phyloP scores from a whole-genome alignment of 306 rosid species.

The Biancaea sappan region DNA sequence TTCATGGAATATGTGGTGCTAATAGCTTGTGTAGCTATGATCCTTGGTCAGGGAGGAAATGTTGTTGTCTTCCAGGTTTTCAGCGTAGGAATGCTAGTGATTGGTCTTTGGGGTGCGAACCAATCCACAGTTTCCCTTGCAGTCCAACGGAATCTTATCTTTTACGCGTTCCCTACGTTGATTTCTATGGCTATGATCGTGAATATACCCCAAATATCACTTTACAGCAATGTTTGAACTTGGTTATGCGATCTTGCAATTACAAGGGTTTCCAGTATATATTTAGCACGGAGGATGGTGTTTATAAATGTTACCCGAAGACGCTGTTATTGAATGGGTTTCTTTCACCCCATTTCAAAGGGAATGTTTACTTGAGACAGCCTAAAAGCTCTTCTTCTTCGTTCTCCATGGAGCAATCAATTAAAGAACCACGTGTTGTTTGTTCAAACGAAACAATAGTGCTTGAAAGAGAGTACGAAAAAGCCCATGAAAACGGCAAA shows the following conservation, averaged over 20 bases:
- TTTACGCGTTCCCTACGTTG: constrained; percentile 19
- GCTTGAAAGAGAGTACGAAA: constrained; percentile 25
- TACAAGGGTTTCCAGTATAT: constrained; percentile 43
- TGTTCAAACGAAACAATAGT: constrained; percentile 16
- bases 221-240: constrained; percentile 9
- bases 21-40: constrained; percentile 35
- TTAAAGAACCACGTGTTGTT: background rate
- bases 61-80: constrained; percentile 41
- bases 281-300: fast-evolving
- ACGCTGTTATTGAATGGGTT: constrained; percentile 39
- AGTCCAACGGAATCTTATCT: constrained; percentile 16
- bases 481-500: background rate
- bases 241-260: constrained; percentile 20
- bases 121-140: constrained; percentile 20
- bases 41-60: constrained; percentile 19
- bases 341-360: constrained; percentile 26
- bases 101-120: constrained; percentile 46
- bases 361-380: constrained; percentile 37
- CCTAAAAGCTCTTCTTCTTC: constrained; percentile 6
- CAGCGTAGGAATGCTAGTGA: constrained; percentile 1
- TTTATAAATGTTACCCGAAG: constrained; percentile 40
- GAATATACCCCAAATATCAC: constrained; percentile 27
- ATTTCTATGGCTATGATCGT: constrained; percentile 40
- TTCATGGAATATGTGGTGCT: constrained; percentile 48
- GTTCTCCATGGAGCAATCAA: background rate